phyloP scores from a whole-genome alignment of 345 rosid genomes.

The Eucalyptus microcorys region DNA sequence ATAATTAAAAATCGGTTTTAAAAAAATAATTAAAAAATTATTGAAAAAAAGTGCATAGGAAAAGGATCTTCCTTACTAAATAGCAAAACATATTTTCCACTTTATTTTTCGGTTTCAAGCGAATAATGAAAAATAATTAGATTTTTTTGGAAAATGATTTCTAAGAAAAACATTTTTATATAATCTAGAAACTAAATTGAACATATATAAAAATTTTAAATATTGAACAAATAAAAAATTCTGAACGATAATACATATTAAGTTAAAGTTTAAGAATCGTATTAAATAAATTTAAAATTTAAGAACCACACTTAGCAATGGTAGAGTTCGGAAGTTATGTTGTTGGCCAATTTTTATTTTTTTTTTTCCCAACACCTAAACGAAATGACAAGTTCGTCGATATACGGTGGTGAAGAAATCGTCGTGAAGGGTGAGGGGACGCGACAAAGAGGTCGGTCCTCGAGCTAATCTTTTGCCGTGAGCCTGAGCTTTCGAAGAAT shows the following conservation, averaged over 20 bases:
- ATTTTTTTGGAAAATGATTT: no score
- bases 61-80: rapidly evolving
- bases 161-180: no score
- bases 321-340: no score
- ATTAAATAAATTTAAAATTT: no score
- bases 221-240: background rate
- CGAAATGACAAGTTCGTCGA: background rate
- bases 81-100: no score
- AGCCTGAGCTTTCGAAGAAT: background rate
- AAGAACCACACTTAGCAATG: no score
- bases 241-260: background rate
- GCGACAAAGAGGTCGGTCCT: background rate
- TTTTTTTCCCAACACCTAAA: background rate
- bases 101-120: rapidly evolving
- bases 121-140: no score
- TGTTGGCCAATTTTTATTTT: no score
- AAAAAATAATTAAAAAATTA: no score
- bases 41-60: no score
- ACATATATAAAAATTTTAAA: no score
- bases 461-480: background rate
- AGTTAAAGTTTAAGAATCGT: rapidly evolving
- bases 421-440: background rate
- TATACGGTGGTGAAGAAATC: background rate
- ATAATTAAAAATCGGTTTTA: rapidly evolving
- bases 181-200: no score